Percentiles rank a stretch among this genome's conserved stretches.
Conservation (phyloP, 1,284 basidiomycete species). For the Irpex rosettiformis region DNA sequence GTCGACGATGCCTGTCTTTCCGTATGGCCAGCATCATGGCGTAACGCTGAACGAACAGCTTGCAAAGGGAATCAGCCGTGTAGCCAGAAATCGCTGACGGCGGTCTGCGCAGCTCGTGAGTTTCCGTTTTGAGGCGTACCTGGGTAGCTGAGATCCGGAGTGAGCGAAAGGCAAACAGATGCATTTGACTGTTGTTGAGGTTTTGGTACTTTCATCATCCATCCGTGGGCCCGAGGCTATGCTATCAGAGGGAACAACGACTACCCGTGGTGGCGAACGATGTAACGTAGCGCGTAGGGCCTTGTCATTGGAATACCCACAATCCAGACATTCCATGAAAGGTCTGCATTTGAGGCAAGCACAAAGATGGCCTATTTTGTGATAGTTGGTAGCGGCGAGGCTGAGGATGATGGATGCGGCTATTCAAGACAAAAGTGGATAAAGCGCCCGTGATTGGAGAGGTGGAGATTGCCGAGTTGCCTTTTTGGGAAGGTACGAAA, state of each 20-base stretch:
- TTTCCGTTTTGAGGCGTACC: not conserved
- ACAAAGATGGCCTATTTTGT: not conserved
- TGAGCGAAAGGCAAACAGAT: not conserved
- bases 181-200: not conserved
- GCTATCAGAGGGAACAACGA: not conserved
- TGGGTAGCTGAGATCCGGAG: not conserved
- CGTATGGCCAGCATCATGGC: too few relatives aligned
- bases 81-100: not conserved
- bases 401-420: not conserved
- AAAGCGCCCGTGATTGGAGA: not conserved
- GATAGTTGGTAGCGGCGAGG: constrained; percentile 2
- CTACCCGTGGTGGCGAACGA: not conserved
- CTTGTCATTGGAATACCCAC: not conserved
- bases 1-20: not conserved
- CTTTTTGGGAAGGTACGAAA: not conserved
- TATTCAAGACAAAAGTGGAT: not conserved
- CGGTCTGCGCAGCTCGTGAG: not conserved
- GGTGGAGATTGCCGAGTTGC: not conserved
- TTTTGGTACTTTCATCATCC: too few relatives aligned
- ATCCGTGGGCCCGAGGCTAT: not conserved
- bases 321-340: not conserved
- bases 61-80: not conserved
- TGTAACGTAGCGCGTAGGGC: not conserved
- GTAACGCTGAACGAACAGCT: not conserved
- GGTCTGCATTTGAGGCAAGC: not conserved